Evolutionary conservation across 345 rosid species (phyloP).

Genomic region (Turnera subulata): DNA sequence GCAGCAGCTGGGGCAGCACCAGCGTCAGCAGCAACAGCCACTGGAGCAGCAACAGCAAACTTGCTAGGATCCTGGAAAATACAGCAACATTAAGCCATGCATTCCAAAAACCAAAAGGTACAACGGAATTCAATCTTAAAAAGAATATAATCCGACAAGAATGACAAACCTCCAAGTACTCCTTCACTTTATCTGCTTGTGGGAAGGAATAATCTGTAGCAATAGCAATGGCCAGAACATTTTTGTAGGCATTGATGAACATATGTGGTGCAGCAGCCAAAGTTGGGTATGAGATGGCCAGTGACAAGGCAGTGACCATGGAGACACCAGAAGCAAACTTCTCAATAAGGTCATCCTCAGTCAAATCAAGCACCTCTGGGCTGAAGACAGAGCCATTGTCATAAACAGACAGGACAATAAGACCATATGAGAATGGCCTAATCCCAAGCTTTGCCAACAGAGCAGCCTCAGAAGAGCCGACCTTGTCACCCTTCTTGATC

Average conservation of each 20-base stretch:
- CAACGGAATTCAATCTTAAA: neutral
- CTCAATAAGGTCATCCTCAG: conserved; percentile 70
- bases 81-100: neutral
- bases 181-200: conserved; percentile 82
- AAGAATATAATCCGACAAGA: neutral
- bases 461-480: conserved; percentile 95
- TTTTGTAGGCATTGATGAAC: conserved; percentile 90
- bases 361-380: conserved; percentile 81
- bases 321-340: conserved; percentile 82
- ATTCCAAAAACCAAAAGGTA: neutral
- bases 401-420: conserved; percentile 60
- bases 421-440: conserved; percentile 95
- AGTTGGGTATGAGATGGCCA: conserved; percentile 82
- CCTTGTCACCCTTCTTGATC: conserved; percentile 93
- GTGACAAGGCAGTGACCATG: conserved; percentile 59
- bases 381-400: conserved; percentile 84
- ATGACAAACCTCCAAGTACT: conserved; percentile 56
- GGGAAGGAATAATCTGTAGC: conserved; percentile 74
- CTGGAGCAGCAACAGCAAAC: conserved; percentile 52
- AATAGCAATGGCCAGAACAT: conserved; percentile 61
- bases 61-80: conserved; percentile 69
- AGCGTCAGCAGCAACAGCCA: conserved; percentile 27
- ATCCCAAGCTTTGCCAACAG: conserved; percentile 84
- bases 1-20: conserved; percentile 34
- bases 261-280: conserved; percentile 89